Conservation (phyloP, 2,329 filamentous ascomycete genomes). For the Beauveria medogensis region DNA sequence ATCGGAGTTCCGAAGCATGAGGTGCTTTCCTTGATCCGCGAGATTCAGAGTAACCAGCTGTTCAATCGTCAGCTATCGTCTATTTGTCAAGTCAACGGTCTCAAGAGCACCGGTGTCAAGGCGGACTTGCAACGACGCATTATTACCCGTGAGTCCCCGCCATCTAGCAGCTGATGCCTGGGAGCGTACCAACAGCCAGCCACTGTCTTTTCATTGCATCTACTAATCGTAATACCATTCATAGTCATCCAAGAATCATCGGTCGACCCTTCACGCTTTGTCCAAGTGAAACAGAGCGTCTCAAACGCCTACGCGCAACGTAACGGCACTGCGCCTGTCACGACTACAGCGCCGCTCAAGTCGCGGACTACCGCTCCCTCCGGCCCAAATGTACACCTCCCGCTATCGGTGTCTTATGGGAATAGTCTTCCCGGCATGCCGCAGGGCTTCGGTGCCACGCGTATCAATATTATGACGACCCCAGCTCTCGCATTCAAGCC, state of each 20-base stretch:
- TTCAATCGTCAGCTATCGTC: conserved; percentile 61
- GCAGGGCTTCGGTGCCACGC: conserved; percentile 7
- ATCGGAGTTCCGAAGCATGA: conserved; percentile 30
- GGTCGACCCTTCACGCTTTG: conserved; percentile 31
- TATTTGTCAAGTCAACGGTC: conserved; percentile 66
- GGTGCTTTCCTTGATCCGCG: conserved; percentile 35
- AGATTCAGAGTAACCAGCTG: conserved; percentile 35
- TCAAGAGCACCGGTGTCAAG: conserved; percentile 79
- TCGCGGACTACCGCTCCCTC: conserved; percentile 11
- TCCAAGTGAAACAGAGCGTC: conserved; percentile 37
- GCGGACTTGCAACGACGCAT: conserved; percentile 72
- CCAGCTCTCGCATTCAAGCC: conserved; percentile 43
- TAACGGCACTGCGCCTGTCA: conserved; percentile 19
- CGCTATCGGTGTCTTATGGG: background rate
- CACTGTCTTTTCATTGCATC: background rate
- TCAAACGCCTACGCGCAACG: conserved; percentile 24
- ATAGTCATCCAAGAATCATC: conserved; percentile 35
- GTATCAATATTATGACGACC: conserved; percentile 14
- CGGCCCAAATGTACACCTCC: conserved; percentile 12
- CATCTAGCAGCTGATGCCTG: background rate
- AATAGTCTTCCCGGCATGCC: background rate
- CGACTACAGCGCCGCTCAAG: conserved; percentile 15
- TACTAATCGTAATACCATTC: background rate
- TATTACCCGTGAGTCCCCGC: conserved; percentile 57
- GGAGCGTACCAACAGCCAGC: background rate